Base-by-base conservation (phyloP, 192 early-diverging fungal genomes). In the Coemansia sp. region DNA sequence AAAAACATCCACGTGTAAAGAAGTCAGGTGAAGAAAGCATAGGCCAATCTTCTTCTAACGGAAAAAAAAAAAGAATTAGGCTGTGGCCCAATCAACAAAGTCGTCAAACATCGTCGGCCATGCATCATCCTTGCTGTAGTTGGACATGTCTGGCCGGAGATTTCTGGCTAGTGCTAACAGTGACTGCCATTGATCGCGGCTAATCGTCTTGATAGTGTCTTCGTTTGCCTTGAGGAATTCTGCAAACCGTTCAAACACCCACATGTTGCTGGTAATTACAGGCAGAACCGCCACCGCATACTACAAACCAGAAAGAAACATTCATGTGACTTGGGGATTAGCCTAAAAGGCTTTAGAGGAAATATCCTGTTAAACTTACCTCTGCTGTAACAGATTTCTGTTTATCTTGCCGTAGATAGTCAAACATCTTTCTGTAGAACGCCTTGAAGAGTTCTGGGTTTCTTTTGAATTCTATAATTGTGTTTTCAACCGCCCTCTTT, bases 91-190 rank as follows among this genome's bases (percentile, higher is more conserved):
- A 23, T 56, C 59, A 36, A 65, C 67, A 65, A 77, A 70, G 26
- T 63, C 63, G 57, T 77, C 73, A 63, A 70, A 77, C 19, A 77
- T 59, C 23, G 46, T 57, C 16, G 73, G 73, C 73, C 73, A 77
- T 15, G 73, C 66, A 40, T 68, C 73, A 2, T 77, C 67, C n/a
- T 65, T 61, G 47, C 57, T 68, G 59, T 77, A 77, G 50, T 31
- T 57, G 23, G 58, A 49, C 28, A 77, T 46, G 19, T 54, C 47
- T 7, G 30, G 16, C 13, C 48, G 33, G 26, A 77, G 49, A 19
- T 41, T 26, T 59, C 28, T 52, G 21, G 67, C 61, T 19, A 77
- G 56, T 44, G 65, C 67, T 52, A 69, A 56, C 55, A 77, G 48
- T 50, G 63, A 62, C 55, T 68, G 61, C 73, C 73, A 77, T 38